A percentile compares a stretch with the other conserved stretches of the same genome.
These are phyloP conservation scores for Keithomyces neogunnii DNA, from an alignment of 2,329 filamentous ascomycete genomes.

Conservation along the genomic window DNA sequence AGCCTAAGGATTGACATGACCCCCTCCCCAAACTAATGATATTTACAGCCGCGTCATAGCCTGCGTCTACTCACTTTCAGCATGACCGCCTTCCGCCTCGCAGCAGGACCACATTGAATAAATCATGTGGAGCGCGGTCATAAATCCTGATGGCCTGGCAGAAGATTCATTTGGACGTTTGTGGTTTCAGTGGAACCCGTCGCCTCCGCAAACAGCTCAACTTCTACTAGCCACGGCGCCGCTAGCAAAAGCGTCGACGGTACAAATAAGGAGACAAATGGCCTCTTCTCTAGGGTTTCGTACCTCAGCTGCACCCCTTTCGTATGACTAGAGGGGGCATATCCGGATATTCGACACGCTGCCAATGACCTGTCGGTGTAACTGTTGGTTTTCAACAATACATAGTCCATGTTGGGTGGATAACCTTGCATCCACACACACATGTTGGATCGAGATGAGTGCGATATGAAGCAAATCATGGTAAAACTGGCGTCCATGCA, in stretches of 20 bases:
- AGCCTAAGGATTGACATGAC: not conserved
- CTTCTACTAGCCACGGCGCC: not conserved
- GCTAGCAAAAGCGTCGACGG: not conserved
- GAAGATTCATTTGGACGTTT: too few species aligned
- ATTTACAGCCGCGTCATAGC: not conserved
- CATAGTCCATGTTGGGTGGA: not conserved
- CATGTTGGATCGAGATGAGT: conserved; percentile 1
- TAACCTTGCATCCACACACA: not conserved
- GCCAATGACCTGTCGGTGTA: conserved; percentile 10
- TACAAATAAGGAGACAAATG: not conserved
- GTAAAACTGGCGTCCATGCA: too few species aligned
- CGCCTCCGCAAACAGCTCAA: not conserved
- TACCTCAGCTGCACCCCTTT: conserved; percentile 3
- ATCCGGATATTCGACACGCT: conserved; percentile 5
- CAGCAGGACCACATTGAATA: not conserved
- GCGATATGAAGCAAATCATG: not conserved
- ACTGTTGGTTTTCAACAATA: conserved; percentile 7
- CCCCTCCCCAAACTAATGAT: not conserved
- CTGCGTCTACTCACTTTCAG: not conserved
- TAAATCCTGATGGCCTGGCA: too few species aligned
- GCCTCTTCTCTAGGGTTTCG: not conserved
- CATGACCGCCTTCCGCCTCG: not conserved
- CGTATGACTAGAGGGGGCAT: not conserved
- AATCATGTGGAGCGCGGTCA: not conserved
- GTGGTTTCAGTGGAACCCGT: not conserved